Conservation (phyloP, 768 basidiomycete species). For the Boletales sp. region DNA sequence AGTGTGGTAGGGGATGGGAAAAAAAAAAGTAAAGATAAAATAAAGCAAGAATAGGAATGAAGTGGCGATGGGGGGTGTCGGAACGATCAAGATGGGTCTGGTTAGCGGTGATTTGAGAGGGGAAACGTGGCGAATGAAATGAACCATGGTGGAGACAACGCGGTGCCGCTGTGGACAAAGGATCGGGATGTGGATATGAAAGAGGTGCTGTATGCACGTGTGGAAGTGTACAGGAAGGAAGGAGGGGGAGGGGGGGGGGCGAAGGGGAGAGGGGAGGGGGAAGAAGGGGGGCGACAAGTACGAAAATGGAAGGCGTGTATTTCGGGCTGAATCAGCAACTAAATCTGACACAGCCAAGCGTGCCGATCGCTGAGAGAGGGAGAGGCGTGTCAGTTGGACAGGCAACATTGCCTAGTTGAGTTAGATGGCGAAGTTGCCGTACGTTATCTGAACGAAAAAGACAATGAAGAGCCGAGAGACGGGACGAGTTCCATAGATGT, state of each 20-base stretch:
- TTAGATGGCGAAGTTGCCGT: conserved; percentile 30
- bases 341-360: conserved; percentile 24
- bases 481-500: conserved; percentile 16
- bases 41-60: background rate
- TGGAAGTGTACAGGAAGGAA: background rate
- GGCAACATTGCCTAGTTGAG: conserved; percentile 28
- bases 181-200: conserved; percentile 1
- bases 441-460: conserved; percentile 27
- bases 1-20: background rate
- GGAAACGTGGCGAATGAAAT: conserved; percentile 14
- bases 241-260: too few species aligned
- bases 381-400: conserved; percentile 29
- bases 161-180: conserved; percentile 22
- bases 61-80: too few species aligned
- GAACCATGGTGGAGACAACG: conserved; percentile 15
- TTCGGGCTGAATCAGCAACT: conserved; percentile 23
- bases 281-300: too few species aligned
- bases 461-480: conserved; percentile 5
- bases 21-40: background rate
- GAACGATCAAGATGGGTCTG: too few species aligned
- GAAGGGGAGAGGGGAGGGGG: too few species aligned
- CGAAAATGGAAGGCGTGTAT: background rate
- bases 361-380: conserved; percentile 29
- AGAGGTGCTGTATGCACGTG: conserved; percentile 3
- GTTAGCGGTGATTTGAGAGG: conserved; percentile 1